Conservation (phyloP, 352 stramenopile species). For the Phytophthora macrochlamydospora region DNA sequence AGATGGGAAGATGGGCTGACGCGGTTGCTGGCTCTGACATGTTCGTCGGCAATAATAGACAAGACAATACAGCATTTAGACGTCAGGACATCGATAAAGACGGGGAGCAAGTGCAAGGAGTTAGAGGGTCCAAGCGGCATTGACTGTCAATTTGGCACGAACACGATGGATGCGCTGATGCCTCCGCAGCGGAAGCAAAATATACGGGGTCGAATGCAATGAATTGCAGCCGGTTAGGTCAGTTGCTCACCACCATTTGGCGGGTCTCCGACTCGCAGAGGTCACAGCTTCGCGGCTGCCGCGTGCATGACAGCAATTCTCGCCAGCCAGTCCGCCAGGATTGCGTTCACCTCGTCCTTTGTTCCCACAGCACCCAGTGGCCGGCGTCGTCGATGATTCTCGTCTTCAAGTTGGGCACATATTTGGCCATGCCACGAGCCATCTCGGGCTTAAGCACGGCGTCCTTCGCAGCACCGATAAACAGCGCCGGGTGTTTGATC, state of each 20-base stretch:
- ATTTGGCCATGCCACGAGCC: conserved; percentile 43
- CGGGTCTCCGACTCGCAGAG: neutral
- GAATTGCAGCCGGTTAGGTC: conserved; percentile 24
- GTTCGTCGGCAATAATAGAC: conserved; percentile 6
- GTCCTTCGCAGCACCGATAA: conserved; percentile 49
- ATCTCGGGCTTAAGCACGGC: conserved; percentile 52
- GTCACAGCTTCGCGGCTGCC: conserved; percentile 17
- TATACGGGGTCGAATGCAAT: conserved; percentile 18
- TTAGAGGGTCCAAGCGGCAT: neutral
- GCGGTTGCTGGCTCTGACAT: neutral
- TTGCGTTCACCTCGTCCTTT: conserved; percentile 50
- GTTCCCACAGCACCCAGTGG: conserved; percentile 54
- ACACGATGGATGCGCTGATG: conserved; percentile 31
- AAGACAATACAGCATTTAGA: conserved; percentile 15
- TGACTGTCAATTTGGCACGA: neutral
- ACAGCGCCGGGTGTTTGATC: conserved; percentile 50
- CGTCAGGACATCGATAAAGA: conserved; percentile 26
- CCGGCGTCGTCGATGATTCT: conserved; percentile 37
- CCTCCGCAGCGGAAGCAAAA: conserved; percentile 1
- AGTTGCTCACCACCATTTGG: neutral
- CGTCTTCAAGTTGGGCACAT: conserved; percentile 45
- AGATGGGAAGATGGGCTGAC: conserved; percentile 19
- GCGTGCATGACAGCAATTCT: conserved; percentile 13
- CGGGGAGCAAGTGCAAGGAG: neutral
- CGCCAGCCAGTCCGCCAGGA: conserved; percentile 35